Evolutionary conservation across 495 filamentous ascomycete genomes (phyloP).

Genomic region (Penicillium egyptiacum): DNA sequence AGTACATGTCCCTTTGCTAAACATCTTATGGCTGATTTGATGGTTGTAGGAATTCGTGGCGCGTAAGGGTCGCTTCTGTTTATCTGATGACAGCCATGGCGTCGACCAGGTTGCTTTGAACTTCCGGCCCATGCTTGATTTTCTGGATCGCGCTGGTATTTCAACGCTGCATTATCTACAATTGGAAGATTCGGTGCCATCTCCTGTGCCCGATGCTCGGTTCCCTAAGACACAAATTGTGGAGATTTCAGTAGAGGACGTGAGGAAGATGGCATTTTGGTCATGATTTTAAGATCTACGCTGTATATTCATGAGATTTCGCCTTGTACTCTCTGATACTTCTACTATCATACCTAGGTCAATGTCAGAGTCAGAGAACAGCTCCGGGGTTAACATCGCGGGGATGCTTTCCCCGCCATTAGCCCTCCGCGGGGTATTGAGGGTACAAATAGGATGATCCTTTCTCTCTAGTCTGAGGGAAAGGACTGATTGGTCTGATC

Average conservation of each 20-base stretch:
- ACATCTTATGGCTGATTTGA: constrained; percentile 13
- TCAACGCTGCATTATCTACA: constrained; percentile 42
- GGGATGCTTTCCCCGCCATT: neutral
- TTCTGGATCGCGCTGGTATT: constrained; percentile 51
- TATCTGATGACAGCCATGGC: constrained; percentile 91
- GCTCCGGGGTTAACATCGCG: neutral
- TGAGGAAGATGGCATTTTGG: constrained; percentile 30
- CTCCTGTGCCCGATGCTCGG: constrained; percentile 33
- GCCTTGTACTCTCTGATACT: neutral
- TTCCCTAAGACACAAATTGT: constrained; percentile 43
- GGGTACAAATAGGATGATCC: neutral
- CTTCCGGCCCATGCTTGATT: constrained; percentile 61
- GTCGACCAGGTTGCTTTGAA: constrained; percentile 75
- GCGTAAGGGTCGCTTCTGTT: constrained; percentile 74
- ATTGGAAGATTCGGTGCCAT: constrained; percentile 22
- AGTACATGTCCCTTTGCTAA: constrained; percentile 20
- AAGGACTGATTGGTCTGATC: neutral
- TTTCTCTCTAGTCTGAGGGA: neutral
- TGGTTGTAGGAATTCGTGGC: constrained; percentile 53
- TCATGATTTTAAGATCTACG: neutral
- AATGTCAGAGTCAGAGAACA: neutral
- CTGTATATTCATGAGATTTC: neutral
- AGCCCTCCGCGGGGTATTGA: constrained; percentile 1
- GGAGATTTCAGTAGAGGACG: constrained; percentile 25
- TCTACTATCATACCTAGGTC: neutral